Evolutionary conservation across 106 monocot species (phyloP).

Genomic region (Acanthochlamys bracteata): DNA sequence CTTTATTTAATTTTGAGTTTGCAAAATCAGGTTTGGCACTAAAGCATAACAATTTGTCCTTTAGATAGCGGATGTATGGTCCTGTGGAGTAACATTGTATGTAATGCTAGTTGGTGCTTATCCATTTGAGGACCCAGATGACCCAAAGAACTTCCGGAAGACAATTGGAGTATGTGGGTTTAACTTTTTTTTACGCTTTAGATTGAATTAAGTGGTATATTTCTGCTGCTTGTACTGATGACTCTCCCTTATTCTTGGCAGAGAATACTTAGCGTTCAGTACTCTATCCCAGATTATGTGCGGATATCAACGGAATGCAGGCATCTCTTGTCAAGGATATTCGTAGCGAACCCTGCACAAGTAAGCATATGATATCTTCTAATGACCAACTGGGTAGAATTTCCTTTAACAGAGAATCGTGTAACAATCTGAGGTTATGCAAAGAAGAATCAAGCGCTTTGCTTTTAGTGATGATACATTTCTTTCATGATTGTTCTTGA

Average conservation of each 20-base stretch:
- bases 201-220: neutral
- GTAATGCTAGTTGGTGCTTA: slow-evolving; percentile 81
- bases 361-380: slow-evolving; percentile 8
- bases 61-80: slow-evolving; percentile 90
- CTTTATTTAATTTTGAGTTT: neutral
- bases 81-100: slow-evolving; percentile 83
- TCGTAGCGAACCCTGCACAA: slow-evolving; percentile 56
- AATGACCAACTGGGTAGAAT: neutral
- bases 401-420: neutral
- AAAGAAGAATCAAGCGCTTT: no score
- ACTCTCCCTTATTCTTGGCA: slow-evolving; percentile 8
- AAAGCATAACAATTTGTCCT: neutral
- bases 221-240: neutral
- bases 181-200: neutral
- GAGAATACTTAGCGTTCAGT: slow-evolving; percentile 62
- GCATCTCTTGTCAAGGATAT: slow-evolving; percentile 55
- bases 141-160: slow-evolving; percentile 68
- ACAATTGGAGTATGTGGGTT: slow-evolving; percentile 43
- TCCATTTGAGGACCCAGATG: slow-evolving; percentile 79
- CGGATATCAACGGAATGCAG: slow-evolving; percentile 46
- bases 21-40: neutral
- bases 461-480: no score
- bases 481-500: no score
- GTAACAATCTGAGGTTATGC: neutral
- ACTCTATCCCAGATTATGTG: slow-evolving; percentile 62